Evolutionary conservation across 495 filamentous ascomycete species (phyloP), one percentile per base, ranked within the genome.

Genomic region (Letharia lupina): DNA sequence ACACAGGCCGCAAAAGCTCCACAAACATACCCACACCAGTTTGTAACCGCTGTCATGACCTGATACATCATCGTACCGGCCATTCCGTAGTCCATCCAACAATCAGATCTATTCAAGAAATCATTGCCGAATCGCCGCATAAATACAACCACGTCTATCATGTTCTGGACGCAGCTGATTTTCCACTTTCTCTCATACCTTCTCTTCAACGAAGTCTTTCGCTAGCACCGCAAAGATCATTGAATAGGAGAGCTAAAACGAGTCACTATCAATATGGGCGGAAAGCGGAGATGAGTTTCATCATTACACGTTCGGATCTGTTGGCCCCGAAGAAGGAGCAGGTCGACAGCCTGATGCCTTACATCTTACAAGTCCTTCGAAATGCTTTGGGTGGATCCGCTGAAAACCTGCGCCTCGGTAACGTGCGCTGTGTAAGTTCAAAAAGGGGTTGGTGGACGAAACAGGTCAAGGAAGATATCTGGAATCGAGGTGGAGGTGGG

Each of bases 111-210:
- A 85, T 99, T 39, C 80, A 84, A 39, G 85, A 89, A 37, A 95
- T 88, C n/a, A 87, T 99, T 35, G 80, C 84, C 28, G 89, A 93
- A 68, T 92, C 93, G 0, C 91, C 91, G 1, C 83, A 94, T 74
- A 90, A 87, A 71, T 78, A 87, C 68, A 98, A 98, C 73, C 92
- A 96, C 70, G 84, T 99, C 63, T 99, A 97, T 74, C 93, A 97
- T 74, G 81, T 99, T n/a, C 72, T 98, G n/a, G 94, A 99, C 72
- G 94, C 94, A 7, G 95, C 92, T 20, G 94, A 99, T 73, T 96
- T 99, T 68, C 94, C 94, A 31, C 87, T 99, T 81, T 96, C 93
- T 3, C 74, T 99, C 13, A 75, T 96, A 10, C 87, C 89, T 3
- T 81, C 83, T 52, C 79, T 91, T 31, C 80, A 84, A 58, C 71